These are phyloP conservation scores for Malassezia pachydermatis DNA, from an alignment of 1,284 basidiomycete species.

Conservation along the genomic window DNA sequence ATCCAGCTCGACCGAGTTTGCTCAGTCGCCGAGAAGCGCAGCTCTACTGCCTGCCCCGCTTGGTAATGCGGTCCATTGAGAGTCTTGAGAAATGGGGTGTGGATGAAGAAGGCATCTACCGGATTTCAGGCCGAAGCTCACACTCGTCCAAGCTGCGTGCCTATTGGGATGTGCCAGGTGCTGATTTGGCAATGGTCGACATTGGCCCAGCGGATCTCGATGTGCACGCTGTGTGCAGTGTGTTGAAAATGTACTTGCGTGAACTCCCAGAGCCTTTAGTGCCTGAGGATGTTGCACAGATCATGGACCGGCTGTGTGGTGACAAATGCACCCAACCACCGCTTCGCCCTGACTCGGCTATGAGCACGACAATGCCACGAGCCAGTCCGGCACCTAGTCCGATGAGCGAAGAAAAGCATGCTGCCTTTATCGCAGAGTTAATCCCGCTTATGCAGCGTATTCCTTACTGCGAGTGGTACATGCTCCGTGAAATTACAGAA, in stretches of 20 bases:
- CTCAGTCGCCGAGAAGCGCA: slow-evolving; percentile 25
- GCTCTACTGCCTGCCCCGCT: slow-evolving; percentile 25
- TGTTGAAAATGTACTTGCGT: slow-evolving; percentile 41
- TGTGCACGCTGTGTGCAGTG: slow-evolving; percentile 43
- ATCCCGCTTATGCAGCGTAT: slow-evolving; percentile 22
- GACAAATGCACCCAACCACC: not conserved
- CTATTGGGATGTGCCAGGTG: slow-evolving; percentile 24
- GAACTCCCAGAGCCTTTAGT: slow-evolving; percentile 36
- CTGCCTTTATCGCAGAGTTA: slow-evolving; percentile 15
- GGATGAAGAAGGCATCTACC: slow-evolving; percentile 43
- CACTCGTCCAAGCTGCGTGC: slow-evolving; percentile 35
- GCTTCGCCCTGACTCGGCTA: not conserved
- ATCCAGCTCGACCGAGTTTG: slow-evolving; percentile 12
- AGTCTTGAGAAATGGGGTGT: slow-evolving; percentile 37
- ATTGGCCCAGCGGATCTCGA: slow-evolving; percentile 41
- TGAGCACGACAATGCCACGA: slow-evolving; percentile 1
- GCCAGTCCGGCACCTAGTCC: not conserved
- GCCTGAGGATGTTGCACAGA: slow-evolving; percentile 10
- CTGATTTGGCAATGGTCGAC: slow-evolving; percentile 29
- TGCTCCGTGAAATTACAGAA: slow-evolving; percentile 34
- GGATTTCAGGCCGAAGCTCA: slow-evolving; percentile 37
- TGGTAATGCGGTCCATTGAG: slow-evolving; percentile 41
- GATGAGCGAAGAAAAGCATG: slow-evolving; percentile 7
- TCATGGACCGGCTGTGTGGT: slow-evolving; percentile 21
- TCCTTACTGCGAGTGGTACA: slow-evolving; percentile 37